Evolutionary conservation across 1,284 basidiomycete genomes (phyloP).

Genomic region (Ustilago xerochloae): DNA sequence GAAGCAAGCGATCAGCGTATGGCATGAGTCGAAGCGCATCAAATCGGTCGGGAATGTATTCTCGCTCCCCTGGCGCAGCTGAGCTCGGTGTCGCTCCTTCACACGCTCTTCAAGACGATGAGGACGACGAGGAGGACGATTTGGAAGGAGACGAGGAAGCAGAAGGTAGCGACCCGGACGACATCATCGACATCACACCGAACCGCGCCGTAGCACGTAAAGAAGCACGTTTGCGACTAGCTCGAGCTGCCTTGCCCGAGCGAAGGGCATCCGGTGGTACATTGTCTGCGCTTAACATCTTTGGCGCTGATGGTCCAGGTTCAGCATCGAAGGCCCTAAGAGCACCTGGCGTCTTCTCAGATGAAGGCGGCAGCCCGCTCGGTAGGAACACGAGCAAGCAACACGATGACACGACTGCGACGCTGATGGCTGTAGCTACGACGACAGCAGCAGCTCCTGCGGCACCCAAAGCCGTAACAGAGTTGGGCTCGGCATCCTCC

Average conservation of each 20-base stretch:
- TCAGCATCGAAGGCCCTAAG: background rate
- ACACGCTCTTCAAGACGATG: constrained; percentile 11
- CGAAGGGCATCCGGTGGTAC: constrained; percentile 37
- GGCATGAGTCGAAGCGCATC: constrained; percentile 35
- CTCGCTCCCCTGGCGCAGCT: constrained; percentile 29
- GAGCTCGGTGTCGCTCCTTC: constrained; percentile 16
- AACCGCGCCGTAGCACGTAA: constrained; percentile 44
- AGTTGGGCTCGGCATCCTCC: background rate
- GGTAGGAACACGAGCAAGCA: constrained; percentile 7
- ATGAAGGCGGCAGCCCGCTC: constrained; percentile 40
- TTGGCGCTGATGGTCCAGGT: constrained; percentile 18
- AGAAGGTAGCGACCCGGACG: constrained; percentile 46
- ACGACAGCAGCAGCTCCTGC: background rate
- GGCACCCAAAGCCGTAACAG: background rate
- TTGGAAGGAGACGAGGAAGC: constrained; percentile 30
- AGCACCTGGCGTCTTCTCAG: constrained; percentile 19
- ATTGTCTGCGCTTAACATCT: constrained; percentile 35
- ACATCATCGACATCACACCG: constrained; percentile 54
- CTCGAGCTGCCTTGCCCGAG: constrained; percentile 45
- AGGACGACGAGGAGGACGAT: constrained; percentile 14
- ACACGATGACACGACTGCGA: background rate
- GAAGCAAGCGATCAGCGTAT: constrained; percentile 18
- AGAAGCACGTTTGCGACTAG: constrained; percentile 45
- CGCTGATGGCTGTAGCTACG: constrained; percentile 8
- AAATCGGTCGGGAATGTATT: constrained; percentile 27